A percentile compares a stretch with the other conserved stretches of the same genome.
Conservation (phyloP, 495 filamentous ascomycete species). For the Trichoderma virens region DNA sequence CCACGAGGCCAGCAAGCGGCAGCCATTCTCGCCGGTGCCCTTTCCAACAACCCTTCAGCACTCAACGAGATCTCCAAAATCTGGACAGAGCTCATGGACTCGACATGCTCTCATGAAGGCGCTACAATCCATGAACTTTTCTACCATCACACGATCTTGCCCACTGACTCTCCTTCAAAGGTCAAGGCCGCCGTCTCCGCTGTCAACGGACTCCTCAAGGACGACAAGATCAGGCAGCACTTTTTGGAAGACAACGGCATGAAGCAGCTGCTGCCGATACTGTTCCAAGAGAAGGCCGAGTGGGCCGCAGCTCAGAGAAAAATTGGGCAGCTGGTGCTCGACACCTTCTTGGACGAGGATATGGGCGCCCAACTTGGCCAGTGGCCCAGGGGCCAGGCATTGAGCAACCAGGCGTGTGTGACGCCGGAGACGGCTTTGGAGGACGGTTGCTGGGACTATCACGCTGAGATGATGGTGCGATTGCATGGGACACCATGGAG, state of each 20-base stretch:
- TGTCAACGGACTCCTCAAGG: constrained; percentile 36
- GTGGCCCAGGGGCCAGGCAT: constrained; percentile 30
- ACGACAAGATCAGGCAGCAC: constrained; percentile 34
- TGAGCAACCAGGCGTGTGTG: constrained; percentile 16
- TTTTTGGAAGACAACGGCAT: constrained; percentile 45
- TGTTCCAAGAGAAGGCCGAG: constrained; percentile 25
- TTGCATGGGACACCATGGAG: constrained; percentile 25
- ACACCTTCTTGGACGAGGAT: constrained; percentile 53
- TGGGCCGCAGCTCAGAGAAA: constrained; percentile 36
- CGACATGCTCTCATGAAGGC: constrained; percentile 22
- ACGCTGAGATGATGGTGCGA: constrained; percentile 22
- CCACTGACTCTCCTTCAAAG: constrained; percentile 12
- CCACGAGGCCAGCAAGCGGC: constrained; percentile 40
- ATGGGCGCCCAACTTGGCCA: constrained; percentile 45
- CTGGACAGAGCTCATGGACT: constrained; percentile 29
- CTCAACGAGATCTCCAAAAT: constrained; percentile 37
- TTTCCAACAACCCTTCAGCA: constrained; percentile 59
- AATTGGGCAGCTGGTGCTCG: constrained; percentile 44
- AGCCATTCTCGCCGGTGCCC: constrained; percentile 37
- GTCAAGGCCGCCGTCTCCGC: constrained; percentile 31
- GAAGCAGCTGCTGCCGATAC: constrained; percentile 36
- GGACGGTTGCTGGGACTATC: constrained; percentile 34
- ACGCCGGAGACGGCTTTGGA: constrained; percentile 10
- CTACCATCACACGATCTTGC: neutral
- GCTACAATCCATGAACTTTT: constrained; percentile 18